phyloP scores from a whole-genome alignment of 2,329 filamentous ascomycete genomes.

The Tolypocladium tropicale region DNA sequence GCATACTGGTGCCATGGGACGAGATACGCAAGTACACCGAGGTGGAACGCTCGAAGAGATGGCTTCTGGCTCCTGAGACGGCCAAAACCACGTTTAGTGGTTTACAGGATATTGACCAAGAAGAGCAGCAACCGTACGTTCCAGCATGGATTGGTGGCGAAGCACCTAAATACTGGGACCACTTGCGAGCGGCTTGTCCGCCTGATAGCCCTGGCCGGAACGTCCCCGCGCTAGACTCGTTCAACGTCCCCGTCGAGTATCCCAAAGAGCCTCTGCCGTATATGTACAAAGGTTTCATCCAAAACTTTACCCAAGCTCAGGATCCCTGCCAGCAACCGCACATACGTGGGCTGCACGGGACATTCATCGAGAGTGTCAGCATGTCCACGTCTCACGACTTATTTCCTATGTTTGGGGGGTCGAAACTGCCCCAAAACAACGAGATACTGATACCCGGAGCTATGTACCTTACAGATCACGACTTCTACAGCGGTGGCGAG shows the following conservation, averaged over 20 bases:
- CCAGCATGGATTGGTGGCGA: constrained; percentile 32
- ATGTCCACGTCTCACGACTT: constrained; percentile 42
- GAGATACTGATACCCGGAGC: constrained; percentile 55
- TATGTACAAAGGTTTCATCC: constrained; percentile 36
- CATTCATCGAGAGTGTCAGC: constrained; percentile 43
- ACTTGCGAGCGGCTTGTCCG: constrained; percentile 44
- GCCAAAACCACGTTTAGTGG: constrained; percentile 34
- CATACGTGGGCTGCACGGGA: constrained; percentile 40
- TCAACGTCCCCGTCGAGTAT: constrained; percentile 19
- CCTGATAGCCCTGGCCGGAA: constrained; percentile 39
- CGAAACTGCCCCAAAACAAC: constrained; percentile 51
- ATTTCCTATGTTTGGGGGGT: constrained; percentile 51
- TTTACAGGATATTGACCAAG: constrained; percentile 23
- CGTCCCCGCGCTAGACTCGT: constrained; percentile 19
- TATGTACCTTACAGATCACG: constrained; percentile 51
- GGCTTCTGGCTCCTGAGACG: constrained; percentile 29
- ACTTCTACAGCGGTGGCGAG: constrained; percentile 46
- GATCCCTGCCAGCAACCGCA: constrained; percentile 52
- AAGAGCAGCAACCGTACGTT: constrained; percentile 24
- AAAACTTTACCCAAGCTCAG: constrained; percentile 46
- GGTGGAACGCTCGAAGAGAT: constrained; percentile 33
- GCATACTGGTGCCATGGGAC: constrained; percentile 49
- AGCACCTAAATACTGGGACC: constrained; percentile 47
- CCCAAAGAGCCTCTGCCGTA: constrained; percentile 26
- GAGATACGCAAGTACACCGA: constrained; percentile 40